Evolutionary conservation across 2,329 filamentous ascomycete genomes (phyloP).

Genomic region (Coniochaeta prunicola): DNA sequence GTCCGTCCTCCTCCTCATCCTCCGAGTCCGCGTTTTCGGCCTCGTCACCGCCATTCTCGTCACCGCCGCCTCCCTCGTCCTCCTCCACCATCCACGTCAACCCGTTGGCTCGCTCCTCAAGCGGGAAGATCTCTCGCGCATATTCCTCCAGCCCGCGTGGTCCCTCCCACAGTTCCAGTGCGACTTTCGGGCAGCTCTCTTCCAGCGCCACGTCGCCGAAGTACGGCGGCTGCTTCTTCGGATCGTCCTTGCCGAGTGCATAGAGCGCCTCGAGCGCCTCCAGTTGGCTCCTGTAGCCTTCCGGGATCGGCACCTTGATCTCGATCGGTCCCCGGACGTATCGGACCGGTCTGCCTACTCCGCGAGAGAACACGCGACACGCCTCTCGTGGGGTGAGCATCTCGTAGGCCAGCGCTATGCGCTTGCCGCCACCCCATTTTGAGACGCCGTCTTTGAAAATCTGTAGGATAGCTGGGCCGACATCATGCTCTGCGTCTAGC

Average conservation of each 20-base stretch:
- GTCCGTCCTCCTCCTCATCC: constrained; percentile 49
- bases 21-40: constrained; percentile 21
- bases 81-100: constrained; percentile 80
- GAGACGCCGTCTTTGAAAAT: constrained; percentile 88
- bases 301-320: constrained; percentile 76
- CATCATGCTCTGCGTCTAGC: constrained; percentile 94
- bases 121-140: constrained; percentile 83
- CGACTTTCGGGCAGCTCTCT: constrained; percentile 61
- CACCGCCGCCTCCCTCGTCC: constrained; percentile 30
- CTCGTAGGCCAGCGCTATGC: constrained; percentile 87
- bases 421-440: constrained; percentile 67
- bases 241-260: constrained; percentile 40
- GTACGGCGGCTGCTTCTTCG: constrained; percentile 53
- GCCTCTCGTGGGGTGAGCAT: constrained; percentile 77
- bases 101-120: constrained; percentile 92
- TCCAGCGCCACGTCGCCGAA: constrained; percentile 54
- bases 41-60: constrained; percentile 15
- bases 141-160: constrained; percentile 90
- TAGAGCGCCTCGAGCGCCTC: constrained; percentile 59
- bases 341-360: constrained; percentile 67
- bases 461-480: constrained; percentile 85
- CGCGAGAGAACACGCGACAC: constrained; percentile 71
- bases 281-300: constrained; percentile 83
- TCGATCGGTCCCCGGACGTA: constrained; percentile 77
- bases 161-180: constrained; percentile 83